phyloP scores from a whole-genome alignment of 495 filamentous ascomycete genomes.

The Penicillium malachiteum region DNA sequence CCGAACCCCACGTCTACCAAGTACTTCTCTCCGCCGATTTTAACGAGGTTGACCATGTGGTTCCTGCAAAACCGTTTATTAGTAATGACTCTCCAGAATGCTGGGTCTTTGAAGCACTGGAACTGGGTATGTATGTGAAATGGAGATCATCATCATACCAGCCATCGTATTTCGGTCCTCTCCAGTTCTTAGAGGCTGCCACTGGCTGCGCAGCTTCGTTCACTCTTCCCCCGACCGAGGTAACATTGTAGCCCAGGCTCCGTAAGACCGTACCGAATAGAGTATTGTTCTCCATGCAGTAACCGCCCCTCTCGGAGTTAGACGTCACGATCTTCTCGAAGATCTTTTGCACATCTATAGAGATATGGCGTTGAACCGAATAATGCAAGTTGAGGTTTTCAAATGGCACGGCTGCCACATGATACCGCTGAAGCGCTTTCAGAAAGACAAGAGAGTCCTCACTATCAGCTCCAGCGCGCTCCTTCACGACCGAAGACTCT shows the following conservation, averaged over 20 bases:
- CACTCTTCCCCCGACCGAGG: conserved; percentile 2
- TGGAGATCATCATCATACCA: conserved; percentile 6
- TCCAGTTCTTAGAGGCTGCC: conserved; percentile 15
- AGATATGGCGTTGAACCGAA: conserved; percentile 24
- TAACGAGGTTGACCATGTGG: conserved; percentile 68
- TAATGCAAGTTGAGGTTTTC: conserved; percentile 59
- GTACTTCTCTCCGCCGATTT: conserved; percentile 47
- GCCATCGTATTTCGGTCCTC: conserved; percentile 18
- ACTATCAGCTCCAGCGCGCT: not conserved
- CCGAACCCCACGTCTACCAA: conserved; percentile 70
- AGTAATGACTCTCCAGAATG: not conserved
- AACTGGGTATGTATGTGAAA: not conserved
- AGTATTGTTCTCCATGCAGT: conserved; percentile 69
- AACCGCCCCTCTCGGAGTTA: conserved; percentile 54
- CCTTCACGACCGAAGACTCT: conserved; percentile 4
- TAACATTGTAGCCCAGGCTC: conserved; percentile 54
- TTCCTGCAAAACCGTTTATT: conserved; percentile 11
- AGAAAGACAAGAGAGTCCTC: conserved; percentile 10
- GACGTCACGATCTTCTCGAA: conserved; percentile 60
- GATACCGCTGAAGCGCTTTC: conserved; percentile 26
- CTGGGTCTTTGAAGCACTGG: too few relatives aligned
- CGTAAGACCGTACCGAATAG: conserved; percentile 61
- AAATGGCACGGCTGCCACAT: conserved; percentile 61
- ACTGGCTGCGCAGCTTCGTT: conserved; percentile 15
- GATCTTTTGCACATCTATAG: conserved; percentile 1